phyloP scores from a whole-genome alignment of 345 rosid species.

The Viola odorata region DNA sequence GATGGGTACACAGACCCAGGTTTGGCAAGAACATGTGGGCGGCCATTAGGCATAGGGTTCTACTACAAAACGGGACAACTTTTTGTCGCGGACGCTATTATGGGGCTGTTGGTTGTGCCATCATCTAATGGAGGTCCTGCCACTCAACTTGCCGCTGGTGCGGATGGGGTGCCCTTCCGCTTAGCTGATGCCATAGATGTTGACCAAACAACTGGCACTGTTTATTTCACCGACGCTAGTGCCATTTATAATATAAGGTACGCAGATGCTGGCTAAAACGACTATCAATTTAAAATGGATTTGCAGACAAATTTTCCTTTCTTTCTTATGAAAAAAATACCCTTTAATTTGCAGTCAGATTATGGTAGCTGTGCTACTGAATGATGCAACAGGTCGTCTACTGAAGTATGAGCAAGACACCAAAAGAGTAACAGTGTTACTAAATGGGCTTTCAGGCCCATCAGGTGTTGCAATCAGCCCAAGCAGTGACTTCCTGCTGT shows the following conservation, averaged over 20 bases:
- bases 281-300: too few relatives aligned
- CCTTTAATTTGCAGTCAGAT: background rate
- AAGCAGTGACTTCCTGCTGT: background rate
- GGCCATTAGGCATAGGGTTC: constrained; percentile 23
- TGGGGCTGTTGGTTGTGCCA: constrained; percentile 13
- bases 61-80: constrained; percentile 6
- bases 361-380: background rate
- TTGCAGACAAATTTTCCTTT: too few relatives aligned
- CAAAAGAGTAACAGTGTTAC: background rate
- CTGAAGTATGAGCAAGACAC: constrained; percentile 3
- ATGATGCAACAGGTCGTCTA: constrained; percentile 4
- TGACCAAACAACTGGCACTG: background rate
- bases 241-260: constrained; percentile 3
- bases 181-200: constrained; percentile 15
- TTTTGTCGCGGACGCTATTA: constrained; percentile 13
- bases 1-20: constrained; percentile 7
- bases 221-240: constrained; percentile 17
- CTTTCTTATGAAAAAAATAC: too few relatives aligned
- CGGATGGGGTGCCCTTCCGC: constrained; percentile 13
- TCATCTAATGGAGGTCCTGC: constrained; percentile 12
- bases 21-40: constrained; percentile 8
- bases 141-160: constrained; percentile 5
- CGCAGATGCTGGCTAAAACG: too few relatives aligned
- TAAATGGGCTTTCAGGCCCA: background rate
- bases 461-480: constrained; percentile 5